phyloP scores from a whole-genome alignment of 352 stramenopile genomes.

The Bremia lactucae region DNA sequence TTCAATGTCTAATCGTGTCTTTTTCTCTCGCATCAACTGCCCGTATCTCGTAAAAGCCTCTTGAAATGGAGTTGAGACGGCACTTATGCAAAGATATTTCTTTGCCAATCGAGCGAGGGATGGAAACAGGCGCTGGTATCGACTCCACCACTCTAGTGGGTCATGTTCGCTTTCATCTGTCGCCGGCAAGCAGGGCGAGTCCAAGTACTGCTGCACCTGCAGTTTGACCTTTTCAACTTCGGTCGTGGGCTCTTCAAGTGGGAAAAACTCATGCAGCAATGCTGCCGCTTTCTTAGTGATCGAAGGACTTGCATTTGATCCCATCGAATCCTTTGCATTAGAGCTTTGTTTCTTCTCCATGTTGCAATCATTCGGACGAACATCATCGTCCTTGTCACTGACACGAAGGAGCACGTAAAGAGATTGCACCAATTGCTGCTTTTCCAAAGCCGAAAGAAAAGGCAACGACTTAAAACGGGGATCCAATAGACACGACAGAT shows the following conservation, averaged over 20 bases:
- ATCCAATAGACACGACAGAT: conserved; percentile 58
- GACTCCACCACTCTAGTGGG: conserved; percentile 75
- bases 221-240: conserved; percentile 51
- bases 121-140: conserved; percentile 58
- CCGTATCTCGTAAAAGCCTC: conserved; percentile 74
- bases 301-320: background rate
- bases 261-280: conserved; percentile 55
- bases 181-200: conserved; percentile 48
- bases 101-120: conserved; percentile 57
- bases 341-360: conserved; percentile 14
- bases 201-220: conserved; percentile 62
- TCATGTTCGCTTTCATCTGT: conserved; percentile 67
- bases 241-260: conserved; percentile 35
- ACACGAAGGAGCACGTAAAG: conserved; percentile 40
- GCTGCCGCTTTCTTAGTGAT: conserved; percentile 15
- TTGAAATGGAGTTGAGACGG: conserved; percentile 60
- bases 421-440: conserved; percentile 40
- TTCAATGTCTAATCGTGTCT: conserved; percentile 64
- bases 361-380: conserved; percentile 10
- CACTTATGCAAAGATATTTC: conserved; percentile 70
- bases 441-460: conserved; percentile 46
- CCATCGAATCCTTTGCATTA: conserved; percentile 10
- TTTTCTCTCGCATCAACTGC: conserved; percentile 70
- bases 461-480: conserved; percentile 65
- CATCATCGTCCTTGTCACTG: conserved; percentile 24